A percentile compares a stretch with the other conserved stretches of the same genome.
Conservation (phyloP, 768 basidiomycete genomes). For the Russula ochroleuca region DNA sequence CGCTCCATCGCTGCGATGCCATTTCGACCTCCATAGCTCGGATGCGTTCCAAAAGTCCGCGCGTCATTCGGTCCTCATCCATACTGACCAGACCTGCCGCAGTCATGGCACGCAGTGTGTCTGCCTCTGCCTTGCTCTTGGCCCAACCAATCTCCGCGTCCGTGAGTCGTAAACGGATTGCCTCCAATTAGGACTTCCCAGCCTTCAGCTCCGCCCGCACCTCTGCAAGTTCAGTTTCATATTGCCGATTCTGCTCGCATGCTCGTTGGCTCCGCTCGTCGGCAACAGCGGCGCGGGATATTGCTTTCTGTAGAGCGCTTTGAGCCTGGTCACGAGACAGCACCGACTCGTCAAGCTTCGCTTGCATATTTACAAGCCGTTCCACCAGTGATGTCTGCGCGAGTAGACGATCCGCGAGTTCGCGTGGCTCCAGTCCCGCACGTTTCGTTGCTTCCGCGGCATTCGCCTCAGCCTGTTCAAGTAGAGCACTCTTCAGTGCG, state of each 20-base stretch:
- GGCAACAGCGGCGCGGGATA: conserved; percentile 72
- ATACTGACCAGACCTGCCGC: conserved; percentile 68
- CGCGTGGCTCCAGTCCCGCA: conserved; percentile 67
- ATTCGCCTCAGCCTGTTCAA: conserved; percentile 74
- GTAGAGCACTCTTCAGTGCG: conserved; percentile 65
- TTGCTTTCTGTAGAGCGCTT: conserved; percentile 67
- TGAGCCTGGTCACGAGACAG: conserved; percentile 75
- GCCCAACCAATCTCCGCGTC: conserved; percentile 90
- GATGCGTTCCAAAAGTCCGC: conserved; percentile 74
- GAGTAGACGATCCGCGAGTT: conserved; percentile 70
- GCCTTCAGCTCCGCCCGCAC: conserved; percentile 78
- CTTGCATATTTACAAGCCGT: conserved; percentile 58
- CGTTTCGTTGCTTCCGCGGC: conserved; percentile 70
- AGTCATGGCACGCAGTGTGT: conserved; percentile 63
- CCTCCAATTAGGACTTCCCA: conserved; percentile 66
- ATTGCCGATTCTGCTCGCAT: conserved; percentile 29
- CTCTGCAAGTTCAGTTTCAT: conserved; percentile 76
- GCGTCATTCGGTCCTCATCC: conserved; percentile 71
- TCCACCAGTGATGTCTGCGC: conserved; percentile 68
- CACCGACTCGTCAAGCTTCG: conserved; percentile 69
- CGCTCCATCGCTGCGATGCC: conserved; percentile 38
- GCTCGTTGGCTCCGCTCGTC: conserved; percentile 39
- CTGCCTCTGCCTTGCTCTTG: conserved; percentile 89
- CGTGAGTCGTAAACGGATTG: conserved; percentile 56
- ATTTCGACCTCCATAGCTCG: conserved; percentile 61